Evolutionary conservation across 2,329 filamentous ascomycete species (phyloP), one percentile per base, ranked within the genome.

Genomic region (Colletotrichum agaves): DNA sequence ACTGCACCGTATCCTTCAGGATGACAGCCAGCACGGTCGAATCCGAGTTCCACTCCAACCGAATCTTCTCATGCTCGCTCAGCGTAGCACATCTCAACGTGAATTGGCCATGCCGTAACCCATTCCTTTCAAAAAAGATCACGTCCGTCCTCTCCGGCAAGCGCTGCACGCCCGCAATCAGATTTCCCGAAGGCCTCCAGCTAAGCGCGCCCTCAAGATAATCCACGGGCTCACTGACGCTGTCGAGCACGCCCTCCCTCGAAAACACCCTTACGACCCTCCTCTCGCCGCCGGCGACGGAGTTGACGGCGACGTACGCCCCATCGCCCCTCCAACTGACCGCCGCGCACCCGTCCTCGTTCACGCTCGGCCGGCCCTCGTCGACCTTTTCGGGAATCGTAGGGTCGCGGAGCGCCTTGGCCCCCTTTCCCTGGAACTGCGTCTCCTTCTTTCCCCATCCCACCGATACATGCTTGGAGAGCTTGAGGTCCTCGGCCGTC

Each of bases 361-460:
- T 82, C 7, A 84, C 74, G 74, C 93, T 97, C 15, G 94, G 81
- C 7, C 88, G 81, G 44, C 96, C 96, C 75, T 94, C 88, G 74
- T 98, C 96, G 17, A 98, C 87, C 76, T 91, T 93, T 77, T 98
- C 94, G 0, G 96, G 96, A 72, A 99, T 93, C 10, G 96, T 99
- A 15, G 96, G 96, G 78, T 99, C 96, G 61, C 93, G 88, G 71
- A 98, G 83, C 19, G 94, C 94, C 80, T 89, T 90, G 64, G 94
- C 95, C 70, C 94, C 89, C 74, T 93, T 93, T 57, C 96, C 96
- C 75, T 98, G 93, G 78, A 99, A 99, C 78, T 99, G 96, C 0
- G 96, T 99, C 80, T 99, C 96, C 76, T 92, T 93, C 83, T 98
- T 98, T 67, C 96, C 96, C 96, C 96, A 99, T 56, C 96, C 96